Conservation (phyloP, 2,329 filamentous ascomycete genomes). For the Nigrograna mackinnonii region DNA sequence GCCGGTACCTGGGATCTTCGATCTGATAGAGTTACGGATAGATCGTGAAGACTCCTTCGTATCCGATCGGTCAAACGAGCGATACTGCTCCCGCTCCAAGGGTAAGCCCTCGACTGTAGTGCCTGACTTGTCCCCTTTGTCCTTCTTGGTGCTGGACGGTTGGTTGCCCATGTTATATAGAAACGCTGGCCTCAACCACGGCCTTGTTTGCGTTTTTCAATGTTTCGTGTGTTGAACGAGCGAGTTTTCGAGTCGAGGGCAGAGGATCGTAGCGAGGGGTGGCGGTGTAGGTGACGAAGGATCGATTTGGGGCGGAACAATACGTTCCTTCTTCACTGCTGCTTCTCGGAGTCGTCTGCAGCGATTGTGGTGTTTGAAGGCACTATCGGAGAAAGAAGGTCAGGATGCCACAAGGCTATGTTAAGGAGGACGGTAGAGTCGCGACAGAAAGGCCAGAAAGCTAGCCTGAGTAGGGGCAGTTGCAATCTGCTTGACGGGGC, state of each 20-base stretch:
- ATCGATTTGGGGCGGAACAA: slow-evolving; percentile 11
- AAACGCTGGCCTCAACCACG: slow-evolving; percentile 6
- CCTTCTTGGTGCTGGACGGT: slow-evolving; percentile 63
- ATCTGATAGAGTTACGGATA: slow-evolving; percentile 77
- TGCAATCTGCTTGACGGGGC: slow-evolving; percentile 36
- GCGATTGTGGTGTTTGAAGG: slow-evolving; percentile 12
- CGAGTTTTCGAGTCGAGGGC: too few relatives aligned
- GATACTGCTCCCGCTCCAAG: slow-evolving; percentile 74
- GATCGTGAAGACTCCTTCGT: slow-evolving; percentile 91
- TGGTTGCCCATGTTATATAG: slow-evolving; percentile 71
- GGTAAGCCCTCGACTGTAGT: slow-evolving; percentile 58
- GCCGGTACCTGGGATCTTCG: slow-evolving; percentile 79
- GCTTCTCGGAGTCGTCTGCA: slow-evolving; percentile 16
- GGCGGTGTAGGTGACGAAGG: slow-evolving; percentile 18
- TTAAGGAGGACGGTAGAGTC: slow-evolving; percentile 52
- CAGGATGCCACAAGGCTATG: slow-evolving; percentile 12
- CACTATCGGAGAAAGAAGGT: slow-evolving; percentile 8
- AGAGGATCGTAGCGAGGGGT: too few relatives aligned
- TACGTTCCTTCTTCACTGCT: slow-evolving; percentile 17
- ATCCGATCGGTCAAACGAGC: slow-evolving; percentile 88
- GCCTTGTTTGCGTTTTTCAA: too few relatives aligned
- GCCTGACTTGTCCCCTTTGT: slow-evolving; percentile 44
- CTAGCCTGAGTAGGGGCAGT: slow-evolving; percentile 47
- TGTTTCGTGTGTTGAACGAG: too few relatives aligned
- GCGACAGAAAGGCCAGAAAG: slow-evolving; percentile 49